phyloP scores from a whole-genome alignment of 2,329 filamentous ascomycete species.

The Taxawa tesnikishii region DNA sequence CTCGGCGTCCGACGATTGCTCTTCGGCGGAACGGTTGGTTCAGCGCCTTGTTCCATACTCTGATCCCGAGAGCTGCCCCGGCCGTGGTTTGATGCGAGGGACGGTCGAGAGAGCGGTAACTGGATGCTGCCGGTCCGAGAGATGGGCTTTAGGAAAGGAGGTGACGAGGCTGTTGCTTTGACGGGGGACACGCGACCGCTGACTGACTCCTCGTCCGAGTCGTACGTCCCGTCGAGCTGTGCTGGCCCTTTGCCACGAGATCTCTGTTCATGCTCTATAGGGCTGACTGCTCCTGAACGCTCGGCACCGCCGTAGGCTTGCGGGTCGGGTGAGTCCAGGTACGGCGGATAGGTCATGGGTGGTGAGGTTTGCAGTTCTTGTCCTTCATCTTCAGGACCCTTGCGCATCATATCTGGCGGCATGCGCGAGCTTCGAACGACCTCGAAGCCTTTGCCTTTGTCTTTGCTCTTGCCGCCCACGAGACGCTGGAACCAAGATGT shows the following conservation, averaged over 20 bases:
- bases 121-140: conserved; percentile 7
- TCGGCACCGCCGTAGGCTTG: conserved; percentile 11
- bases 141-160: conserved; percentile 7
- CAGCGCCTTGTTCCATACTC: not conserved
- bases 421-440: conserved; percentile 84
- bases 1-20: conserved; percentile 1
- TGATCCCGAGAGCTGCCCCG: conserved; percentile 1
- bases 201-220: conserved; percentile 3
- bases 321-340: conserved; percentile 16
- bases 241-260: too few species aligned
- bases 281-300: too few species aligned
- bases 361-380: conserved; percentile 21
- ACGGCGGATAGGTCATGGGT: conserved; percentile 18
- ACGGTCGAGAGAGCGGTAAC: not conserved
- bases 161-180: conserved; percentile 1
- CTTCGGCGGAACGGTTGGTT: not conserved
- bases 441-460: conserved; percentile 93
- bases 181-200: not conserved
- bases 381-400: conserved; percentile 41
- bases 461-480: conserved; percentile 76
- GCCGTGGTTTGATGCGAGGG: not conserved
- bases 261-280: too few species aligned
- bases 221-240: not conserved
- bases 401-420: conserved; percentile 56
- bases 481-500: conserved; percentile 77